Conservation (phyloP, 768 basidiomycete species). For the Kwoniella shandongensis region DNA sequence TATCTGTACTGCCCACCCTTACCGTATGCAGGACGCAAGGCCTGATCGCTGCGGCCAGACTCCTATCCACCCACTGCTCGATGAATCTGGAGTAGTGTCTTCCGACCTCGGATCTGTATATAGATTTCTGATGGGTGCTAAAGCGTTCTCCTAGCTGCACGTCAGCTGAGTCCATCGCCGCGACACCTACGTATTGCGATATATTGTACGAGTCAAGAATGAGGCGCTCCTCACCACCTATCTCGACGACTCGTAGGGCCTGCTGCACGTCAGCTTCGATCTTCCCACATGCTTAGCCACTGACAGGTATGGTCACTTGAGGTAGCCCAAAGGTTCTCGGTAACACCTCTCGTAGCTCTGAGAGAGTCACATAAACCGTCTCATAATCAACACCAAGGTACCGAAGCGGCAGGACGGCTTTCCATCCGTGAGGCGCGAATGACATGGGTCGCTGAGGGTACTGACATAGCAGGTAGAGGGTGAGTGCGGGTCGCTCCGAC, state of each 20-base stretch:
- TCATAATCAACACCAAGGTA: not conserved
- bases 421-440: conserved; percentile 18
- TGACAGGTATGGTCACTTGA: conserved; percentile 13
- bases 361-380: conserved; percentile 1
- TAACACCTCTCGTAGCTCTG: conserved; percentile 9
- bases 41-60: conserved; percentile 5
- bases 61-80: conserved; percentile 14
- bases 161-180: not conserved
- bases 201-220: conserved; percentile 17
- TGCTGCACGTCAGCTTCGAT: too few species aligned
- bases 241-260: not conserved
- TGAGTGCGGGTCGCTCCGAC: not conserved
- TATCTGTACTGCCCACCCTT: not conserved
- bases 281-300: not conserved
- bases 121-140: not conserved
- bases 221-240: not conserved
- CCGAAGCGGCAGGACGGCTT: conserved; percentile 3
- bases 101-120: conserved; percentile 1
- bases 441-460: conserved; percentile 11
- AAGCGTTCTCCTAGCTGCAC: not conserved
- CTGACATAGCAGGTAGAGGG: conserved; percentile 9
- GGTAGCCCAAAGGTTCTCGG: conserved; percentile 5
- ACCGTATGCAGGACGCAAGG: conserved; percentile 17
- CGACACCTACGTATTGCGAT: conserved; percentile 4
- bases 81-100: conserved; percentile 7